Evolutionary conservation across 495 filamentous ascomycete genomes (phyloP).

Genomic region (Chaetomidium leptoderma): DNA sequence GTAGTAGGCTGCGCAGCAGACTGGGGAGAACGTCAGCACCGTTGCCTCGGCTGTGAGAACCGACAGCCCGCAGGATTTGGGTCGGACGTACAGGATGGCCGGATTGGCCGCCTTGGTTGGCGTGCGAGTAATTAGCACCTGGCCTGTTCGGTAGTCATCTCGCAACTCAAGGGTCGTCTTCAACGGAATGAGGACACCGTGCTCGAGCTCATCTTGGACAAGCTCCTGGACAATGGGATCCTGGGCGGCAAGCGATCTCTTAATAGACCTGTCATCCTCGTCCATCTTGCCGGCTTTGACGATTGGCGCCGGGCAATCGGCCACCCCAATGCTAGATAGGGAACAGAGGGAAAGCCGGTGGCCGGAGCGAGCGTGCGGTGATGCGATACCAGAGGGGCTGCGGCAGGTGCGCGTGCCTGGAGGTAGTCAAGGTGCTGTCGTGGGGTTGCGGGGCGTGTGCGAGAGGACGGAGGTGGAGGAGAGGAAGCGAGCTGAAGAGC

Average conservation of each 20-base stretch:
- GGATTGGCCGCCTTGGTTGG: constrained; percentile 50
- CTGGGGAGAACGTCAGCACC: constrained; percentile 32
- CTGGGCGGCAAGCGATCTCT: constrained; percentile 25
- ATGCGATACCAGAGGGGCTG: not conserved
- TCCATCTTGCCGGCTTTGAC: constrained; percentile 22
- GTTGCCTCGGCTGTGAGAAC: no score
- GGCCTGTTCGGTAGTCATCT: constrained; percentile 43
- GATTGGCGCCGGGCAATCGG: not conserved
- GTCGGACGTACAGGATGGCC: constrained; percentile 46
- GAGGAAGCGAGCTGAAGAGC: constrained; percentile 1
- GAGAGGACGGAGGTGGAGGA: not conserved
- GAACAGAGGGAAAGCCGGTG: not conserved
- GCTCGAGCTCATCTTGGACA: constrained; percentile 29
- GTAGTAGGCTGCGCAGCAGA: constrained; percentile 45
- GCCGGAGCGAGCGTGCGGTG: not conserved
- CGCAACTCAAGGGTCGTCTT: constrained; percentile 53
- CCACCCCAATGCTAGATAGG: not conserved
- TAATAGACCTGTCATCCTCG: constrained; percentile 25
- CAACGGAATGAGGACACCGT: constrained; percentile 48
- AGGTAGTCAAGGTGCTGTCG: not conserved
- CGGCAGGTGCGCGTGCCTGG: not conserved
- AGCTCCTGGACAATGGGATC: constrained; percentile 30
- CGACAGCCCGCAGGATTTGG: no score
- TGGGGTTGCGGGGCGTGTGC: not conserved
- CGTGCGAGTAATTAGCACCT: constrained; percentile 51